Conservation (phyloP, 306 rosid species). For the Citrullus mucosospermus region DNA sequence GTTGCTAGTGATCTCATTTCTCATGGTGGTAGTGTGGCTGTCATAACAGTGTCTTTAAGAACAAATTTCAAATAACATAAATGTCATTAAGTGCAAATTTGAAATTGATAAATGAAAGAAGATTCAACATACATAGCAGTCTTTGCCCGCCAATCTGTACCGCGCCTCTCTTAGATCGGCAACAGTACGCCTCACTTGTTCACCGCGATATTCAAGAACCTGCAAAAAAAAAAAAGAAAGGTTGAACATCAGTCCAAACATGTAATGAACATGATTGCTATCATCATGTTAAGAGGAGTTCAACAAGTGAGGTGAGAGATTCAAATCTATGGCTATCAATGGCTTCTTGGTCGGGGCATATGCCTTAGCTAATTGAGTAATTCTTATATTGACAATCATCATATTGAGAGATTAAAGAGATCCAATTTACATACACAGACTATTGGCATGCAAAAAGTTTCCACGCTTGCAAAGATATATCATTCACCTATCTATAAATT, state of each 20-base stretch:
- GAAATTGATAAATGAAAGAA: background rate
- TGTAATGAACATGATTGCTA: background rate
- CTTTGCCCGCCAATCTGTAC: slow-evolving; percentile 75
- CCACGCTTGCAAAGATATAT: background rate
- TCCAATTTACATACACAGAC: background rate
- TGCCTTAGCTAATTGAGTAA: background rate
- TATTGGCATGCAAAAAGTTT: background rate
- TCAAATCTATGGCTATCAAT: background rate
- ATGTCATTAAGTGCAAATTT: background rate
- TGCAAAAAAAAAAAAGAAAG: slow-evolving; percentile 11
- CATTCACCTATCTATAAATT: background rate
- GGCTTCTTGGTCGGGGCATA: background rate
- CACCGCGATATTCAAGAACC: slow-evolving; percentile 99
- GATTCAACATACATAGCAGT: slow-evolving; percentile 70
- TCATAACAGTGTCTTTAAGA: background rate
- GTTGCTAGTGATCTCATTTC: background rate
- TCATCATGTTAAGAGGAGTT: background rate
- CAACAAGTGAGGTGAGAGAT: background rate
- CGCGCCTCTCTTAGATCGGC: slow-evolving; percentile 93
- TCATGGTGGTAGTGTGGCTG: background rate
- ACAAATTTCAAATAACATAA: background rate
- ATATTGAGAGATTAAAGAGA: background rate
- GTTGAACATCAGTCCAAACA: background rate
- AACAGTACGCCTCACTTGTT: slow-evolving; percentile 83
- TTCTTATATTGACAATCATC: background rate